These are phyloP conservation scores for Colletotrichum lupini DNA, from an alignment of 2,329 filamentous ascomycete species.

Conservation along the genomic window DNA sequence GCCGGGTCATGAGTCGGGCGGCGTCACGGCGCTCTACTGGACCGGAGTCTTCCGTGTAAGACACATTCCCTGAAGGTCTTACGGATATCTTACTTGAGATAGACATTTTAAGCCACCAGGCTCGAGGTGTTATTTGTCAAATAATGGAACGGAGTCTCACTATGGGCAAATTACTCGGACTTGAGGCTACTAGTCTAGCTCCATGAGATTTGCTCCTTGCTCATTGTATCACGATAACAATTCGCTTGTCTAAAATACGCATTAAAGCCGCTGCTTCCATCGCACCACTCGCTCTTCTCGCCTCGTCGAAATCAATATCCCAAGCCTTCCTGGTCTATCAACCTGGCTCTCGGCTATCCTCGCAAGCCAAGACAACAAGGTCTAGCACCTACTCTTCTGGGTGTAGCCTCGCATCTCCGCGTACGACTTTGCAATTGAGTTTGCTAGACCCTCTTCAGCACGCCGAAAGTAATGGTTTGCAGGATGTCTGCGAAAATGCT, in stretches of 20 bases:
- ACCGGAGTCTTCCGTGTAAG: neutral
- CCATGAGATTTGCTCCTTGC: too few relatives aligned
- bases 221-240: neutral
- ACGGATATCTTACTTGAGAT: too few relatives aligned
- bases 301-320: neutral
- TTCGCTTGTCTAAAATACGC: neutral
- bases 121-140: too few relatives aligned
- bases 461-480: neutral
- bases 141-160: too few relatives aligned
- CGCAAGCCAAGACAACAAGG: conserved; percentile 6
- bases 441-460: neutral
- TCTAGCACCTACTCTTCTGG: conserved; percentile 30
- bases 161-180: too few relatives aligned
- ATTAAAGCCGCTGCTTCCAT: neutral
- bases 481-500: neutral
- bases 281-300: neutral
- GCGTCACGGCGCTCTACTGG: too few relatives aligned
- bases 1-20: too few relatives aligned
- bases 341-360: conserved; percentile 4
- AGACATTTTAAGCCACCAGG: too few relatives aligned
- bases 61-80: neutral
- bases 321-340: neutral
- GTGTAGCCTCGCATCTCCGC: conserved; percentile 18
- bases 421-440: conserved; percentile 16
- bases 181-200: too few relatives aligned